Evolutionary conservation across 176 grass and related monocot species (phyloP).

Genomic region (Zoysia japonica): DNA sequence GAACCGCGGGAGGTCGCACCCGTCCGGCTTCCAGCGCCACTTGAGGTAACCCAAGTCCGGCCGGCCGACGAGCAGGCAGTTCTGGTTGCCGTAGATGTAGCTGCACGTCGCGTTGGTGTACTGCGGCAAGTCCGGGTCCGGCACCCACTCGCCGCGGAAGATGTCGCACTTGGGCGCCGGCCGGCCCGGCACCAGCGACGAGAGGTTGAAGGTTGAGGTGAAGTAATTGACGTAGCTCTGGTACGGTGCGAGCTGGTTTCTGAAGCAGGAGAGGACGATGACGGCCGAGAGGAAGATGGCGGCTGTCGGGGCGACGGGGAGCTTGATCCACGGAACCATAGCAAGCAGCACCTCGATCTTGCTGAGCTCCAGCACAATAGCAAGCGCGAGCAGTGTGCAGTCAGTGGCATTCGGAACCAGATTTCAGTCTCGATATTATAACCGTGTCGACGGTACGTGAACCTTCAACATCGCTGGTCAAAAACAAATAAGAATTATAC

Average conservation of each 20-base stretch:
- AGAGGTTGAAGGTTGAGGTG: conserved; percentile 9
- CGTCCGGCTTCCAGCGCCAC: conserved; percentile 55
- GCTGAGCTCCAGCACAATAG: neutral
- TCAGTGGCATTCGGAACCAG: neutral
- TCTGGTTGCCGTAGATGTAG: conserved; percentile 54
- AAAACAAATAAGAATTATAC: neutral
- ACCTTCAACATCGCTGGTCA: neutral
- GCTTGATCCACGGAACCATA: conserved; percentile 41
- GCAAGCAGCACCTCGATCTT: neutral
- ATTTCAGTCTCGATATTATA: neutral
- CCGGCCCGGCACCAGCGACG: neutral
- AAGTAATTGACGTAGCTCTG: conserved; percentile 5
- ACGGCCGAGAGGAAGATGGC: conserved; percentile 49
- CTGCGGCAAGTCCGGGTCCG: conserved; percentile 45
- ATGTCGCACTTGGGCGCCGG: conserved; percentile 46
- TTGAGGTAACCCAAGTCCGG: conserved; percentile 51
- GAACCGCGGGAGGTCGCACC: conserved; percentile 53
- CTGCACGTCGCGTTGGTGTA: conserved; percentile 57
- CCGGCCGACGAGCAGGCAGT: conserved; percentile 54
- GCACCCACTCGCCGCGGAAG: conserved; percentile 57
- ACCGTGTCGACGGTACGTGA: neutral
- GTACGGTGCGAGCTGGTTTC: conserved; percentile 10
- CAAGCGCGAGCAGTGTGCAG: neutral
- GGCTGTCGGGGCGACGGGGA: conserved; percentile 39
- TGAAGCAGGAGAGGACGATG: conserved; percentile 49